Evolutionary conservation across 225 moss, liverwort and hornwort species (phyloP).

Genomic region (Climacium dendroides): DNA sequence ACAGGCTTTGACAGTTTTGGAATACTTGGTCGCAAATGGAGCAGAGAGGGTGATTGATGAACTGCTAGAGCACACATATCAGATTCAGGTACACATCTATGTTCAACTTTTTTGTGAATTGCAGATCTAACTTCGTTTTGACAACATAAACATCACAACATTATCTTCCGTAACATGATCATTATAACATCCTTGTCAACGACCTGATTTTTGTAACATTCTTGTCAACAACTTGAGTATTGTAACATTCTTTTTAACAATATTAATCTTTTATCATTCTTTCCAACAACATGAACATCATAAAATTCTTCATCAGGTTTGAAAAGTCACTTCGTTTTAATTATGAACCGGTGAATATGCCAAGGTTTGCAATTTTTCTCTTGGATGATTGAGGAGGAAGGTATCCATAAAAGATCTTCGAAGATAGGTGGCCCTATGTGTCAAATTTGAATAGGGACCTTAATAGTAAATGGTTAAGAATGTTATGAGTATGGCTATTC

Average conservation of each 20-base stretch:
- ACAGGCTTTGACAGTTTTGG: constrained; percentile 90
- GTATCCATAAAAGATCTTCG: neutral
- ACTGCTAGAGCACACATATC: constrained; percentile 79
- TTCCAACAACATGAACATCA: neutral
- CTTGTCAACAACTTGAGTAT: neutral
- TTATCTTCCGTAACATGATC: neutral
- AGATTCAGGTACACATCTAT: constrained; percentile 68
- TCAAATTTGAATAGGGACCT: neutral
- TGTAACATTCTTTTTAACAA: neutral
- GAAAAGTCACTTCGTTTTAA: neutral
- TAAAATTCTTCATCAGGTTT: neutral
- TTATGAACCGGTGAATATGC: neutral
- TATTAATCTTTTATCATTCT: neutral
- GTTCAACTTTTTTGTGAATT: neutral
- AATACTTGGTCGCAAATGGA: constrained; percentile 87
- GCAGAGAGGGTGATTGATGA: constrained; percentile 98
- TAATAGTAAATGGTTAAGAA: no score
- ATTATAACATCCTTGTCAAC: neutral
- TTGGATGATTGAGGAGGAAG: neutral
- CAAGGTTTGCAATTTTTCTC: neutral
- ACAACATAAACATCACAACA: no score
- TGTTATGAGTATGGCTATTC: neutral
- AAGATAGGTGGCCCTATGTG: neutral
- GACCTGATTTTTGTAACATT: neutral
- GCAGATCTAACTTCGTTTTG: neutral